These are phyloP conservation scores for Coemansia sp. DNA, from an alignment of 192 early-diverging fungal genomes.

Conservation along the genomic window DNA sequence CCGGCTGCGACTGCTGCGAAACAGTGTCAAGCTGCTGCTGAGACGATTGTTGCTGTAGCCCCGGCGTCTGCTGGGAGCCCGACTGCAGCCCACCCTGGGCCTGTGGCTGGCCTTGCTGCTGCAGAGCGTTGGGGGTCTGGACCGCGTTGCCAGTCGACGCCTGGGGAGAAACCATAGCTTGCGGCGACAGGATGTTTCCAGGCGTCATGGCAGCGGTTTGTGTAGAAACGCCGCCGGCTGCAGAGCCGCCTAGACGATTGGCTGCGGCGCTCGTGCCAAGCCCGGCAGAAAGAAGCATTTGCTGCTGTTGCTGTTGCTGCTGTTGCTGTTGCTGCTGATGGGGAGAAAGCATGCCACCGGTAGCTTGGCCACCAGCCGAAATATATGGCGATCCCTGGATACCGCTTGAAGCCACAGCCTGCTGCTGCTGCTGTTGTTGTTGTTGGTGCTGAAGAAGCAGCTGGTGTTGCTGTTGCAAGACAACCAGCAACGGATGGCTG, in stretches of 20 bases:
- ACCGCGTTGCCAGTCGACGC: too few species aligned
- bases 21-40: slow-evolving; percentile 2
- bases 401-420: slow-evolving; percentile 3
- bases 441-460: slow-evolving; percentile 24
- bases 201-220: neutral
- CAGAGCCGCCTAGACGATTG: too few species aligned
- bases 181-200: neutral
- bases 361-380: slow-evolving; percentile 5
- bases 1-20: slow-evolving; percentile 13
- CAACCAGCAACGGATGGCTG: slow-evolving; percentile 21
- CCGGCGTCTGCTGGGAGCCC: slow-evolving; percentile 10
- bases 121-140: neutral
- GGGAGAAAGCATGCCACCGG: slow-evolving; percentile 9
- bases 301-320: slow-evolving; percentile 22
- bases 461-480: slow-evolving; percentile 25
- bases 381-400: slow-evolving; percentile 24
- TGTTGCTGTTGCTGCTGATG: slow-evolving; percentile 17
- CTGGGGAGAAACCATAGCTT: slow-evolving; percentile 11
- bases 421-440: slow-evolving; percentile 20
- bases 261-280: neutral
- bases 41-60: slow-evolving; percentile 13
- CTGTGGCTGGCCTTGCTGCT: slow-evolving; percentile 19
- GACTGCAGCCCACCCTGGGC: slow-evolving; percentile 1
- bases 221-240: neutral
- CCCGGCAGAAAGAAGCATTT: slow-evolving; percentile 12